Percentiles rank a stretch among this genome's conserved stretches.
Evolutionary conservation across 176 grass and related monocot genomes (phyloP).

Genomic region (Melocanna baccifera): DNA sequence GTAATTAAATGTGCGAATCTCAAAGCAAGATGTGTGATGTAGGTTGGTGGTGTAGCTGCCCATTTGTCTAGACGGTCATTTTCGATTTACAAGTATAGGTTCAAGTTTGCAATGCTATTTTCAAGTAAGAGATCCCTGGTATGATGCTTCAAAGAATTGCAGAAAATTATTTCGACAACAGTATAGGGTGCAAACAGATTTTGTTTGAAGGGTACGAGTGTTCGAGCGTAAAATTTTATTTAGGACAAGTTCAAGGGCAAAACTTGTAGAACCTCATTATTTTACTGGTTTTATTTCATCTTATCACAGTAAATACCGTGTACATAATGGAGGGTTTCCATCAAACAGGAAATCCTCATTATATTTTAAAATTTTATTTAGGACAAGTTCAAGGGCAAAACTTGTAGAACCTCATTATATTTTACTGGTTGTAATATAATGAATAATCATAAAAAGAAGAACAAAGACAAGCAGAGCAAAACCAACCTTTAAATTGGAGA

Average conservation of each 20-base stretch:
- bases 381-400: no score
- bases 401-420: no score
- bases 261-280: not conserved
- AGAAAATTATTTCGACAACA: not conserved
- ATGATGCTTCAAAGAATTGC: not conserved
- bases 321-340: not conserved
- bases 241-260: not conserved
- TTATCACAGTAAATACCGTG: not conserved
- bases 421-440: not conserved
- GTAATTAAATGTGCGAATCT: no score
- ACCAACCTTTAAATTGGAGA: constrained; percentile 3
- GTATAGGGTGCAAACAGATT: not conserved
- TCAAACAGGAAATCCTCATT: not conserved
- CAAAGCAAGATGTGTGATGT: no score
- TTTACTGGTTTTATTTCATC: not conserved
- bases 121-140: not conserved
- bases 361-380: no score
- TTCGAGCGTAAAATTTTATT: not conserved
- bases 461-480: not conserved
- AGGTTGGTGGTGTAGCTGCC: no score
- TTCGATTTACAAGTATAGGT: not conserved
- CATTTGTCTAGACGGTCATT: no score
- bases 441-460: not conserved
- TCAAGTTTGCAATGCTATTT: not conserved
- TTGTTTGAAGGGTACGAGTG: not conserved